phyloP scores from a whole-genome alignment of 2,329 filamentous ascomycete species.

The Onygena corvina region DNA sequence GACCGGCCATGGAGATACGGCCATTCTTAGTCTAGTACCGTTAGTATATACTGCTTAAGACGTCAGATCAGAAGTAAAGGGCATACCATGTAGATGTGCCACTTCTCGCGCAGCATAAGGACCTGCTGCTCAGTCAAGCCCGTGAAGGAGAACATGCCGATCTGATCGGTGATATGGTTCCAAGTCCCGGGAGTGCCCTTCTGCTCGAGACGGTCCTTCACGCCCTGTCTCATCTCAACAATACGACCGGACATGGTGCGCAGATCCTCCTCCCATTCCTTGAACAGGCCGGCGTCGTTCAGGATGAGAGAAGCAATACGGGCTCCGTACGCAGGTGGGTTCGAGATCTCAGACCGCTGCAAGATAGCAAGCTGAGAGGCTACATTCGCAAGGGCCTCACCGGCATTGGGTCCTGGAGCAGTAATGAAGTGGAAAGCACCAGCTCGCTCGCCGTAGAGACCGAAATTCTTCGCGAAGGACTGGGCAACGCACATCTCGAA shows the following conservation, averaged over 20 bases:
- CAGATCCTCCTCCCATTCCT: constrained; percentile 86
- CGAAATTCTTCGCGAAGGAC: constrained; percentile 56
- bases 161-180: constrained; percentile 97
- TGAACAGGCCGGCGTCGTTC: constrained; percentile 69
- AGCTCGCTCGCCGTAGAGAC: constrained; percentile 89
- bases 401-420: constrained; percentile 54
- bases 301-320: constrained; percentile 74
- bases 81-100: constrained; percentile 40
- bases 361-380: constrained; percentile 83
- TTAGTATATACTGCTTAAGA: constrained; percentile 1
- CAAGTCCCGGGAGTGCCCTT: constrained; percentile 78
- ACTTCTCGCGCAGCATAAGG: constrained; percentile 34
- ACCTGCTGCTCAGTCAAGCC: constrained; percentile 42
- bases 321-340: constrained; percentile 88
- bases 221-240: constrained; percentile 71
- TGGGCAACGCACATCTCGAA: constrained; percentile 54
- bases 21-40: constrained; percentile 75
- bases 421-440: constrained; percentile 94
- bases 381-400: constrained; percentile 50
- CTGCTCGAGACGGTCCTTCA: constrained; percentile 70
- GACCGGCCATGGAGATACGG: constrained; percentile 94
- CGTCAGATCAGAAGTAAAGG: background rate
- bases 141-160: constrained; percentile 94
- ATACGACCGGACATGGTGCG: constrained; percentile 92
- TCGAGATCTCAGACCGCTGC: constrained; percentile 94